Base-by-base conservation (phyloP, 495 filamentous ascomycete species). In the Tuber microsphaerosporum region DNA sequence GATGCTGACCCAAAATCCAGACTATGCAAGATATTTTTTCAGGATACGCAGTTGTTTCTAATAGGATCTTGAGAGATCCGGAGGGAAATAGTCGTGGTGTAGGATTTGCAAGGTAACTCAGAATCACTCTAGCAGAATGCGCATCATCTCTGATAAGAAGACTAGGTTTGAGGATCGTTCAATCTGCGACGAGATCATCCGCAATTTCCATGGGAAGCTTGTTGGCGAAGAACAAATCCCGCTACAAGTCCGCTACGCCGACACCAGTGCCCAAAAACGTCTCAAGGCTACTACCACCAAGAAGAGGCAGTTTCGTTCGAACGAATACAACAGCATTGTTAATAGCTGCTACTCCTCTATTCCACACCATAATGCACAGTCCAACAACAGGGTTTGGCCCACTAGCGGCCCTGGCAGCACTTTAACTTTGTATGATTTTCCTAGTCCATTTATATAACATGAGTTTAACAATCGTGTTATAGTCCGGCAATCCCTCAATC, bases 11-110 rank as follows among this genome's bases (percentile, higher is more conserved):
- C 84, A 85, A 75, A 44, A 61, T 75, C 1, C 45, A 92, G 90
- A 90, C 92, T 82, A 87, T 94, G 75, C 87, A 87, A 77, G 86
- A 88, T n/a, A 90, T 94, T 75, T 97, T 98, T 84, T 86, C 89
- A 77, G 92, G 92, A 31, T 94, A 92, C 85, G 88, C 89, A 79
- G 92, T 97, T 68, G 89, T 93, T 70, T 97, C 94, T 0, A 91
- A 92, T 87, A 93, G 96, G 84, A 96, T 99, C 79, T 91, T 97
- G 75, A 92, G 94, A 70, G 93, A 97, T 83, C 88, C 88, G 76
- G 90, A 92, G 77, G 95, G 93, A 73, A 91, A 94, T 75, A 97
- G 94, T 84, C 94, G 95, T 82, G 94, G 96, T 83, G 95, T 98
- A 76, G 95, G 95, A 41, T 99, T 99, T 85, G 96, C 95, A 83